Percentiles rank a stretch among this genome's conserved stretches.
phyloP scores from a whole-genome alignment of 1,284 basidiomycete genomes.

The Singerocomus inundabilis region DNA sequence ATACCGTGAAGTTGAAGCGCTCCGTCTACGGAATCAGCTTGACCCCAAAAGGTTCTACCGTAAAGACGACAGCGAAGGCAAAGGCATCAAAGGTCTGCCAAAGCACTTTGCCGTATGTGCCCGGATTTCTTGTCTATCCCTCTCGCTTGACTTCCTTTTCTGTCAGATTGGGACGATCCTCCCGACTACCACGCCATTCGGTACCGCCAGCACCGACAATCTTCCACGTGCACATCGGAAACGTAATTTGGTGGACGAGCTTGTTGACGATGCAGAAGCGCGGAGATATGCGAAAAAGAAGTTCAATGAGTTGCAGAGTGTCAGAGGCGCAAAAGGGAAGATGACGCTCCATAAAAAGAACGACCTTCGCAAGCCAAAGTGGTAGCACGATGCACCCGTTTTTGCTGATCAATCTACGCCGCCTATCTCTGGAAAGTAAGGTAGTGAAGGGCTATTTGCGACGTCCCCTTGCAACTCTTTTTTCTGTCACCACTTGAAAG shows the following conservation, averaged over 20 bases:
- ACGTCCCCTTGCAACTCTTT: too few species aligned
- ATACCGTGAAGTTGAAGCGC: constrained; percentile 89
- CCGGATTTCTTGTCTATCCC: constrained; percentile 5
- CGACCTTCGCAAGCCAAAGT: constrained; percentile 62
- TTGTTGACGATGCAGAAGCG: constrained; percentile 85
- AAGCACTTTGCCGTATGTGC: constrained; percentile 83
- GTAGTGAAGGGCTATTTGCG: background rate
- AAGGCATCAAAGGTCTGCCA: constrained; percentile 81
- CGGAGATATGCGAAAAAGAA: constrained; percentile 92
- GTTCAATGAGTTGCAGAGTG: constrained; percentile 80
- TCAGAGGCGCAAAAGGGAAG: constrained; percentile 70
- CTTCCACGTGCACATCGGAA: constrained; percentile 69
- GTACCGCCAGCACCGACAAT: constrained; percentile 69
- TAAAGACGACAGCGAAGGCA: constrained; percentile 81
- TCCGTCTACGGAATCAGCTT: constrained; percentile 87
- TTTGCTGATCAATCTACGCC: constrained; percentile 8
- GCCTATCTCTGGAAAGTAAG: background rate
- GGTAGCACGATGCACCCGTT: constrained; percentile 44
- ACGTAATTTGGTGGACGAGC: constrained; percentile 82
- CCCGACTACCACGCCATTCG: constrained; percentile 73
- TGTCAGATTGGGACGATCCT: constrained; percentile 85
- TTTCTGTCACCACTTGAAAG: too few species aligned
- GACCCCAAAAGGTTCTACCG: constrained; percentile 96
- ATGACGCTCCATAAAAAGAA: constrained; percentile 73
- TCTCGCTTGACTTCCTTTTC: constrained; percentile 8